phyloP scores from a whole-genome alignment of 345 rosid genomes.

The Gossypium ekmanianum region DNA sequence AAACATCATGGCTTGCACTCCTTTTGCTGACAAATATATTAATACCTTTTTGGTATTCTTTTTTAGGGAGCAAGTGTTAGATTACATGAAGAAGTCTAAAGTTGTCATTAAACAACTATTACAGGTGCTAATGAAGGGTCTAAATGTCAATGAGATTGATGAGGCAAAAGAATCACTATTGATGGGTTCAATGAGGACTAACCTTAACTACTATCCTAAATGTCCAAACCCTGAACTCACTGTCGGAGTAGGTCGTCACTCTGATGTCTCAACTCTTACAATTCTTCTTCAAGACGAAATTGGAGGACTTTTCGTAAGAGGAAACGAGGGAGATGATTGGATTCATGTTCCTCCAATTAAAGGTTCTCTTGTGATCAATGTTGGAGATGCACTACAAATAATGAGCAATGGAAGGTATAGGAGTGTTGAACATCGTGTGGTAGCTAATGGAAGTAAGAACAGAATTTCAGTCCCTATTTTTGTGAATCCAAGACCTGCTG shows the following conservation, averaged over 20 bases:
- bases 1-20: not conserved
- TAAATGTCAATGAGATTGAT: slow-evolving; percentile 13
- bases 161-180: not conserved
- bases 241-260: slow-evolving; percentile 19
- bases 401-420: slow-evolving; percentile 25
- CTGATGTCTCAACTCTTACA: slow-evolving; percentile 23
- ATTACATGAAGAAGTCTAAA: slow-evolving; percentile 19
- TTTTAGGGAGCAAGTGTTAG: slow-evolving; percentile 10
- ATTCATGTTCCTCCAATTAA: slow-evolving; percentile 26
- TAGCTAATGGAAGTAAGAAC: slow-evolving; percentile 15
- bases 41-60: not conserved
- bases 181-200: slow-evolving; percentile 1
- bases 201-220: slow-evolving; percentile 22
- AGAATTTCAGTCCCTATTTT: slow-evolving; percentile 29
- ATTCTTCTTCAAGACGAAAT: slow-evolving; percentile 23
- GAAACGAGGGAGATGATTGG: slow-evolving; percentile 19
- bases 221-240: slow-evolving; percentile 28
- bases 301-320: slow-evolving; percentile 18
- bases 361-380: slow-evolving; percentile 28
- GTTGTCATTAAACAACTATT: slow-evolving; percentile 15
- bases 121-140: slow-evolving; percentile 18
- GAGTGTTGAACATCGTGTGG: slow-evolving; percentile 28
- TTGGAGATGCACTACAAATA: slow-evolving; percentile 25
- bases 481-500: slow-evolving; percentile 5
- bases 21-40: not conserved